These are phyloP conservation scores for Calonectria ilicicola DNA, from an alignment of 2,329 filamentous ascomycete species.

Conservation along the genomic window DNA sequence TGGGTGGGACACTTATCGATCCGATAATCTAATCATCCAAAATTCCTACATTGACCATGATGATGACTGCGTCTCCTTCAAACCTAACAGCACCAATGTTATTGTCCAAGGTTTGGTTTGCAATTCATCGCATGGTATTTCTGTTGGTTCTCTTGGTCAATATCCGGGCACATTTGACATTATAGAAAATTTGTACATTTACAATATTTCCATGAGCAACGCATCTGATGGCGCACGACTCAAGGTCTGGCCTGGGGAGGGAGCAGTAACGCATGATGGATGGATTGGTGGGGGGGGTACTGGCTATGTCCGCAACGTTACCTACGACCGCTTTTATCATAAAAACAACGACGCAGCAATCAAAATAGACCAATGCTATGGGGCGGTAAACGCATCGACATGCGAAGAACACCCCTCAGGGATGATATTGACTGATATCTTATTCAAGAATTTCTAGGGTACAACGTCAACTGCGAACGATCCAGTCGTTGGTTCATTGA, in stretches of 20 bases:
- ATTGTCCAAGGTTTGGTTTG: constrained; percentile 74
- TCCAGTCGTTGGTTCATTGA: constrained; percentile 35
- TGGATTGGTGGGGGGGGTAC: constrained; percentile 66
- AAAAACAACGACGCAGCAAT: constrained; percentile 65
- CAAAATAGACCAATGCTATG: constrained; percentile 37
- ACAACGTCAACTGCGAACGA: constrained; percentile 36
- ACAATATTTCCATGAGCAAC: constrained; percentile 68
- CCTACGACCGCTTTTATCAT: constrained; percentile 71
- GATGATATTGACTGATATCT: constrained; percentile 35
- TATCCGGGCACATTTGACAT: constrained; percentile 73
- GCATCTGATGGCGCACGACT: constrained; percentile 74
- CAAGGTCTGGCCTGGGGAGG: constrained; percentile 75
- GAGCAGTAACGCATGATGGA: constrained; percentile 51
- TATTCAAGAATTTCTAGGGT: constrained; percentile 41
- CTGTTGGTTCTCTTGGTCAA: constrained; percentile 77
- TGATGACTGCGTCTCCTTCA: constrained; percentile 77
- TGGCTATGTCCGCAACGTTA: constrained; percentile 72
- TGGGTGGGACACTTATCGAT: constrained; percentile 73
- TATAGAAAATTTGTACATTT: constrained; percentile 74
- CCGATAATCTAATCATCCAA: constrained; percentile 73
- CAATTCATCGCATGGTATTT: constrained; percentile 78
- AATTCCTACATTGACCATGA: constrained; percentile 64
- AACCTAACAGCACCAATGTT: constrained; percentile 77
- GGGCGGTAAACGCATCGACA: constrained; percentile 1
- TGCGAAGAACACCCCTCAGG: constrained; percentile 1